Percentiles rank a stretch among this genome's conserved stretches.
phyloP scores from a whole-genome alignment of 306 rosid genomes.

The Sechiopsis laciniata region DNA sequence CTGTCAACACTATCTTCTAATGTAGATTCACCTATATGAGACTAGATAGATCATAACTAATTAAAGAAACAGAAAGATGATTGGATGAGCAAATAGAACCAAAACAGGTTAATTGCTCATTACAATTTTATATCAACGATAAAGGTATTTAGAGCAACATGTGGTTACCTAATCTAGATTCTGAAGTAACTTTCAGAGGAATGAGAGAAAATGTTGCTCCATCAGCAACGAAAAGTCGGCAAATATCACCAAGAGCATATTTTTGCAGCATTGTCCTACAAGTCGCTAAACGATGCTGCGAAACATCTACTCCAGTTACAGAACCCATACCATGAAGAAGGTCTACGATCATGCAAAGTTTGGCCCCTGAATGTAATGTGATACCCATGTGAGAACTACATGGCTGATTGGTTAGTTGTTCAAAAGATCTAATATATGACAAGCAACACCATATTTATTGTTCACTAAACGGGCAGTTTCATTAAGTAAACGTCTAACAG shows the following conservation, averaged over 20 bases:
- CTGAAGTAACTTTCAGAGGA: constrained; percentile 35
- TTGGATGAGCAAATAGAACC: constrained; percentile 12
- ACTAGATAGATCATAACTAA: constrained; percentile 50
- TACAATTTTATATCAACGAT: not conserved
- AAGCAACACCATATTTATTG: not conserved
- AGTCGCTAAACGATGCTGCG: constrained; percentile 79
- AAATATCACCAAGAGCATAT: constrained; percentile 54
- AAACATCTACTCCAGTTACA: constrained; percentile 81
- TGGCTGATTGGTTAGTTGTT: not conserved
- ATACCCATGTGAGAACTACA: not conserved
- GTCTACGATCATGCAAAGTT: constrained; percentile 75
- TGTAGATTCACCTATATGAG: constrained; percentile 47
- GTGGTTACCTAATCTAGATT: constrained; percentile 46
- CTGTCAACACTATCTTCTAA: constrained; percentile 40
- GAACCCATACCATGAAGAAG: constrained; percentile 75
- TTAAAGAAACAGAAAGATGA: constrained; percentile 27
- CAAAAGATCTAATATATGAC: not conserved
- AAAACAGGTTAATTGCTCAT: not conserved
- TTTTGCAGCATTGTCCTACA: constrained; percentile 86
- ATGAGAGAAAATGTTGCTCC: constrained; percentile 62
- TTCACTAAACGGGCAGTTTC: not conserved
- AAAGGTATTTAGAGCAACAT: not conserved
- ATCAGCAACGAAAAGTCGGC: constrained; percentile 85
- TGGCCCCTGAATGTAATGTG: constrained; percentile 59
- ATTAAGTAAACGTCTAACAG: not conserved